phyloP scores from a whole-genome alignment of 2,329 filamentous ascomycete genomes.

The Ceratocystis cubensis region DNA sequence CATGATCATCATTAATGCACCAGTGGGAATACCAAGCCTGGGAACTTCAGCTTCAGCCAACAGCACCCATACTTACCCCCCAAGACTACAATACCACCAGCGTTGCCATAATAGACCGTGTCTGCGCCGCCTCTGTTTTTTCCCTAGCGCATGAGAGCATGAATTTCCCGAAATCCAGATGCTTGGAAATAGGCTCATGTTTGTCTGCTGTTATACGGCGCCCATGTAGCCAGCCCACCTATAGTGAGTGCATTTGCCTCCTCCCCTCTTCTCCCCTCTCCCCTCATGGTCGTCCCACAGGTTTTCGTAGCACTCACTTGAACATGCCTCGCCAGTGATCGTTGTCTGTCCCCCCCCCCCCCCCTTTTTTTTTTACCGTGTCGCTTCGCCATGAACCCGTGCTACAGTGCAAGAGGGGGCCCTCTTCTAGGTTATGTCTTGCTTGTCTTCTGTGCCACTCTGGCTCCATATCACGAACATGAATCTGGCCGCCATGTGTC shows the following conservation, averaged over 20 bases:
- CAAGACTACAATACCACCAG: neutral
- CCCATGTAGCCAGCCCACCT: neutral
- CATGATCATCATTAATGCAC: slow-evolving; percentile 10
- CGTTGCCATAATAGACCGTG: neutral
- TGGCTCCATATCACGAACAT: neutral
- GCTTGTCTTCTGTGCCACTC: neutral
- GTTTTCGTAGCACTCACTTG: neutral
- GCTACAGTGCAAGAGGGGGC: neutral
- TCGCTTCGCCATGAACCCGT: neutral
- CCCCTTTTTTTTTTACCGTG: neutral
- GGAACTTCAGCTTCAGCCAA: neutral
- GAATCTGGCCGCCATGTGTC: neutral
- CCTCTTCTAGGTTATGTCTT: neutral
- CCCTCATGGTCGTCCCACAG: neutral
- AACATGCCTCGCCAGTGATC: too few relatives aligned
- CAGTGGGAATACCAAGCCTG: neutral
- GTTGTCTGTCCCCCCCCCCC: neutral
- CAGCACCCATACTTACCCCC: neutral
- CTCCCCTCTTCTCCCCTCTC: neutral
- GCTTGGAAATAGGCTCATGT: neutral
- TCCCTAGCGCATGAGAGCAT: slow-evolving; percentile 2
- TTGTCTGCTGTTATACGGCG: neutral
- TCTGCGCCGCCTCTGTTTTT: neutral
- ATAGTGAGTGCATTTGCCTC: neutral
- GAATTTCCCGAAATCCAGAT: slow-evolving; percentile 5